Evolutionary conservation across 345 rosid genomes (phyloP).

Genomic region (Noccaea caerulescens): DNA sequence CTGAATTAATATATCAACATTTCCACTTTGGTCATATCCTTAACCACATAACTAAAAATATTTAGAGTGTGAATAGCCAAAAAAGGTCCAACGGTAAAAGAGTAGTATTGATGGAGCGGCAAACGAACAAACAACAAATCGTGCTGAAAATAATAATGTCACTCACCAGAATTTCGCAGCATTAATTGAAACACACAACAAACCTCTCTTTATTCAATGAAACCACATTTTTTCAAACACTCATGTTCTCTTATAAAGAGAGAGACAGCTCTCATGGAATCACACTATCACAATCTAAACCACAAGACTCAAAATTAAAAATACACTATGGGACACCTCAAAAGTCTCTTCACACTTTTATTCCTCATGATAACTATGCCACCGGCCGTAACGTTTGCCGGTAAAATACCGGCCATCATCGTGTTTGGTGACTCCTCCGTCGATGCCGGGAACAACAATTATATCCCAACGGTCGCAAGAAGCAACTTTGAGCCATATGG

Average conservation of each 20-base stretch:
- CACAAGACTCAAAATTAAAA: background rate
- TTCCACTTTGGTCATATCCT: background rate
- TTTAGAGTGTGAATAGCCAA: background rate
- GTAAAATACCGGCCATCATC: slow-evolving; percentile 55
- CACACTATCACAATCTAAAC: slow-evolving; percentile 28
- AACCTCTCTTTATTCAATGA: slow-evolving; percentile 46
- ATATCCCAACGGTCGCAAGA: slow-evolving; percentile 56
- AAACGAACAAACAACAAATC: slow-evolving; percentile 41
- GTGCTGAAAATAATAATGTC: slow-evolving; percentile 40
- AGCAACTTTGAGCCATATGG: slow-evolving; percentile 72
- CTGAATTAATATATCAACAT: background rate
- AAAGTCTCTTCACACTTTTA: slow-evolving; percentile 28
- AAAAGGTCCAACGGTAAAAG: slow-evolving; percentile 36
- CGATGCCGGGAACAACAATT: slow-evolving; percentile 65
- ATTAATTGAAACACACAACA: slow-evolving; percentile 45
- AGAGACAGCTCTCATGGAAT: slow-evolving; percentile 30
- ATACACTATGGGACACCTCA: slow-evolving; percentile 27
- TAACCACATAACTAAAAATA: background rate
- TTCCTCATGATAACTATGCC: slow-evolving; percentile 22
- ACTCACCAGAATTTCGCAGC: slow-evolving; percentile 42
- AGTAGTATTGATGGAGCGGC: slow-evolving; percentile 44
- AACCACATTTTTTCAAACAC: slow-evolving; percentile 35
- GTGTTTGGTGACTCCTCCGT: slow-evolving; percentile 69
- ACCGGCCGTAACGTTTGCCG: background rate
- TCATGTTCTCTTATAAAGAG: slow-evolving; percentile 33